Conservation (phyloP, 805 yeast genomes). For the Danielozyma ontarioensis region DNA sequence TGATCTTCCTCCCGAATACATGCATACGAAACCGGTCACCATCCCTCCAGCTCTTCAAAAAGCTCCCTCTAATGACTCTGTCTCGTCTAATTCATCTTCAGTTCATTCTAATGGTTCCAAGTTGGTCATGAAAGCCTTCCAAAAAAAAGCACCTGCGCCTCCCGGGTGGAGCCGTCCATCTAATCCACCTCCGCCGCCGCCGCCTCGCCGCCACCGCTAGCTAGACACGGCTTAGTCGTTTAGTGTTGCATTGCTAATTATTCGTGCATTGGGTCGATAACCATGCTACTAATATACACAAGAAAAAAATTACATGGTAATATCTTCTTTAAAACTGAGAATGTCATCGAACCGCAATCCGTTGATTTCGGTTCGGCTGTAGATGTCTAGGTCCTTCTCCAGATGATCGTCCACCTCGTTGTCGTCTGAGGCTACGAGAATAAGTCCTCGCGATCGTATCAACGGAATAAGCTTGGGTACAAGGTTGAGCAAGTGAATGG, state of each 20-base stretch:
- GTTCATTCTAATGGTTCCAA: slow-evolving; percentile 11
- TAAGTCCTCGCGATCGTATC: slow-evolving; percentile 74
- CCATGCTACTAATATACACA: not conserved
- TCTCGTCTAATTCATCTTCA: slow-evolving; percentile 12
- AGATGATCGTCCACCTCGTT: slow-evolving; percentile 18
- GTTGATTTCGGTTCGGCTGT: slow-evolving; percentile 49
- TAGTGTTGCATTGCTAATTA: not conserved
- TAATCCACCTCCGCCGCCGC: slow-evolving; percentile 30
- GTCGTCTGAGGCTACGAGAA: slow-evolving; percentile 67
- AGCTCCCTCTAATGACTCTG: slow-evolving; percentile 4
- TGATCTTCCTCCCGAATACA: slow-evolving; percentile 30
- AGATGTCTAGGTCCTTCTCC: slow-evolving; percentile 27
- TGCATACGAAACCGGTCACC: slow-evolving; percentile 17
- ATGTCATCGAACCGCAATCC: slow-evolving; percentile 63
- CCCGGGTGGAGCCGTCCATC: slow-evolving; percentile 11
- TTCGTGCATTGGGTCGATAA: not conserved
- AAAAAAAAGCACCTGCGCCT: slow-evolving; percentile 37
- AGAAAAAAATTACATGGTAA: slow-evolving; percentile 18
- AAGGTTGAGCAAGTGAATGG: slow-evolving; percentile 60
- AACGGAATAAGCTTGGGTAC: slow-evolving; percentile 74
- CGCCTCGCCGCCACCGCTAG: slow-evolving; percentile 26
- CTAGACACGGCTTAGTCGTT: not conserved
- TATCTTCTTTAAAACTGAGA: slow-evolving; percentile 60
- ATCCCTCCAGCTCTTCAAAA: slow-evolving; percentile 6
- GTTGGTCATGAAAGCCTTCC: slow-evolving; percentile 23